phyloP scores from a whole-genome alignment of 106 monocot species.

The Amphibolis antarctica region DNA sequence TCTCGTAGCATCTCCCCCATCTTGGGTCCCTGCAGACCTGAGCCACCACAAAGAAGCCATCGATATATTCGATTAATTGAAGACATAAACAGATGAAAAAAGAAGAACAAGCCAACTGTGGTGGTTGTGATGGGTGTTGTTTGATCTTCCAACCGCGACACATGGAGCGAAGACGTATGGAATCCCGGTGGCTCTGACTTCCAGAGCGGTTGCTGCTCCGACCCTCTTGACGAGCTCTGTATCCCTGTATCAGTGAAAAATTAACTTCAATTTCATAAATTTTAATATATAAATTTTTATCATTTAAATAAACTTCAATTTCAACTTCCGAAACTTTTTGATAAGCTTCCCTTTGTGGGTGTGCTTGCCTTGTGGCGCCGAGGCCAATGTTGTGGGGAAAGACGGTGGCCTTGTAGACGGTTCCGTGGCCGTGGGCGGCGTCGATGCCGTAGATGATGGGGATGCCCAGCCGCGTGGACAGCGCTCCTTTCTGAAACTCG shows the following conservation, averaged over 20 bases:
- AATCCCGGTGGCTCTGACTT: constrained; percentile 12
- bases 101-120: no score
- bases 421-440: constrained; percentile 77
- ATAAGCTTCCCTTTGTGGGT: no score
- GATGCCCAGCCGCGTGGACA: constrained; percentile 52
- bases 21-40: constrained; percentile 17
- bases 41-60: no score
- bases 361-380: constrained; percentile 57
- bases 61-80: neutral
- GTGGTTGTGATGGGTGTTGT: no score
- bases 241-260: constrained; percentile 1
- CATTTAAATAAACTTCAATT: no score
- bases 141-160: neutral
- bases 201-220: constrained; percentile 9
- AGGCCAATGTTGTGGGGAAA: constrained; percentile 82
- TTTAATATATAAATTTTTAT: no score
- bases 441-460: constrained; percentile 72
- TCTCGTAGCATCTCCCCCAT: constrained; percentile 15
- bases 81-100: no score
- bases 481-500: constrained; percentile 38
- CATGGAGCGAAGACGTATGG: constrained; percentile 15
- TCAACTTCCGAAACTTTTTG: no score
- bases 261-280: no score
- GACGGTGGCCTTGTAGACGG: constrained; percentile 58
- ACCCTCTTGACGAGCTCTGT: constrained; percentile 7